Percentiles rank a stretch among this genome's conserved stretches.
These are phyloP conservation scores for Hericium coralloides DNA, from an alignment of 768 basidiomycete species.

Conservation along the genomic window DNA sequence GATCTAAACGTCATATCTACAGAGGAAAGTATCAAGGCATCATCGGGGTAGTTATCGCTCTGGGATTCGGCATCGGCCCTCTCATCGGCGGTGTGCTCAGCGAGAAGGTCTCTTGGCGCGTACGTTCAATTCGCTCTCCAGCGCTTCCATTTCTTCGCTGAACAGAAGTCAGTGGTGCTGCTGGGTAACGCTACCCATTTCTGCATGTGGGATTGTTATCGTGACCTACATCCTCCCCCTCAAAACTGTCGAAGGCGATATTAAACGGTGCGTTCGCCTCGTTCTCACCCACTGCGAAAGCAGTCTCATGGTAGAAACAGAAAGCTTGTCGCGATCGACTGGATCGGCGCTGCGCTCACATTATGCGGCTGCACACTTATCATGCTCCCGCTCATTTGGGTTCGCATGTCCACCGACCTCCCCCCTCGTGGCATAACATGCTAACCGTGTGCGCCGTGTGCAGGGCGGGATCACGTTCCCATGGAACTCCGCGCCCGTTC, in stretches of 20 bases:
- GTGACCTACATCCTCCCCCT: slow-evolving; percentile 58
- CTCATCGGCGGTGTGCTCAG: slow-evolving; percentile 58
- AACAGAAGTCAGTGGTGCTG: slow-evolving; percentile 53
- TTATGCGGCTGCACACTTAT: slow-evolving; percentile 53
- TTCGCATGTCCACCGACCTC: slow-evolving; percentile 38
- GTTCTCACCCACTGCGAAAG: background rate
- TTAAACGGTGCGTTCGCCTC: slow-evolving; percentile 30
- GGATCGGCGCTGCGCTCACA: slow-evolving; percentile 48
- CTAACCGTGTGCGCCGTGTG: background rate
- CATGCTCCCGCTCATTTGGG: slow-evolving; percentile 68
- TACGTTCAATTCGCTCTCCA: slow-evolving; percentile 13
- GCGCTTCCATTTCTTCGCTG: background rate
- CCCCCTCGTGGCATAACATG: background rate
- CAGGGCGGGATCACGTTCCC: background rate
- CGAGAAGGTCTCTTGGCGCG: slow-evolving; percentile 55
- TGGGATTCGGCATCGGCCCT: slow-evolving; percentile 61
- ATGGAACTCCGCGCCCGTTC: background rate
- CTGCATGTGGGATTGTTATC: slow-evolving; percentile 41
- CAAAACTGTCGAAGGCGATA: slow-evolving; percentile 56
- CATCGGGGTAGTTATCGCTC: slow-evolving; percentile 48
- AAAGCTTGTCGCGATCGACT: slow-evolving; percentile 61
- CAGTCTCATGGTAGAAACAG: slow-evolving; percentile 18
- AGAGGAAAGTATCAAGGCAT: slow-evolving; percentile 77
- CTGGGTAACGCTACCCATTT: slow-evolving; percentile 61
- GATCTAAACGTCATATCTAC: background rate